Evolutionary conservation across 2,329 filamentous ascomycete genomes (phyloP).

Genomic region (Diaporthe australafricana): DNA sequence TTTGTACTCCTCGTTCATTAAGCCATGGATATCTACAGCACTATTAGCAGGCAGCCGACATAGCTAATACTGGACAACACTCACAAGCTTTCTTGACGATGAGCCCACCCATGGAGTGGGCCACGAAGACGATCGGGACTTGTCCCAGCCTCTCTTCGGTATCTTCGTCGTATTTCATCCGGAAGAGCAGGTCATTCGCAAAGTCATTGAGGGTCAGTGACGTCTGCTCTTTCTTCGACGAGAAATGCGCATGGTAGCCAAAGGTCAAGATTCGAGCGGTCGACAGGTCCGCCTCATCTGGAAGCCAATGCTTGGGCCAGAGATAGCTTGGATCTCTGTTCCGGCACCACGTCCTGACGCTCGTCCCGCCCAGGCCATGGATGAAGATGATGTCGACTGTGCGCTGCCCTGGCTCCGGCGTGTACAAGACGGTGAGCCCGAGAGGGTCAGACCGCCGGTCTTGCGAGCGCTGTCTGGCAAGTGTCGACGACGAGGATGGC

Average conservation of each 20-base stretch:
- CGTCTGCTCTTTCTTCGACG: constrained; percentile 34
- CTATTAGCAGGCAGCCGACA: neutral
- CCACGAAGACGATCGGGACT: constrained; percentile 42
- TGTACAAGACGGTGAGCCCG: constrained; percentile 37
- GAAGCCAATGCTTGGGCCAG: constrained; percentile 42
- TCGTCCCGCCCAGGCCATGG: constrained; percentile 43
- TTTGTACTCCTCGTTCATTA: constrained; percentile 40
- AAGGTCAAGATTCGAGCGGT: constrained; percentile 41
- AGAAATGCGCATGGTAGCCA: constrained; percentile 43
- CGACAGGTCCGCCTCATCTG: constrained; percentile 35
- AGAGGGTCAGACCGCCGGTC: constrained; percentile 35
- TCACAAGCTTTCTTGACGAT: constrained; percentile 42
- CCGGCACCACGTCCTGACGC: constrained; percentile 40
- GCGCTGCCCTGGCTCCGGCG: constrained; percentile 27
- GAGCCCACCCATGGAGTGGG: constrained; percentile 43
- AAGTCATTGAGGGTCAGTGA: constrained; percentile 40
- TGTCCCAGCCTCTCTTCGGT: constrained; percentile 36
- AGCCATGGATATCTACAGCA: constrained; percentile 37
- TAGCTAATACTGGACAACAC: neutral
- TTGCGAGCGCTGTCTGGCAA: constrained; percentile 23
- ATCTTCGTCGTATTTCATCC: constrained; percentile 40
- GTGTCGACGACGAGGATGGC: constrained; percentile 5
- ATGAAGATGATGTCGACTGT: constrained; percentile 43
- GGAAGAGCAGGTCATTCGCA: constrained; percentile 41
- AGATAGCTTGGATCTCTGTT: constrained; percentile 37